Conservation (phyloP, 768 basidiomycete species). For the Kwoniella europaea region DNA sequence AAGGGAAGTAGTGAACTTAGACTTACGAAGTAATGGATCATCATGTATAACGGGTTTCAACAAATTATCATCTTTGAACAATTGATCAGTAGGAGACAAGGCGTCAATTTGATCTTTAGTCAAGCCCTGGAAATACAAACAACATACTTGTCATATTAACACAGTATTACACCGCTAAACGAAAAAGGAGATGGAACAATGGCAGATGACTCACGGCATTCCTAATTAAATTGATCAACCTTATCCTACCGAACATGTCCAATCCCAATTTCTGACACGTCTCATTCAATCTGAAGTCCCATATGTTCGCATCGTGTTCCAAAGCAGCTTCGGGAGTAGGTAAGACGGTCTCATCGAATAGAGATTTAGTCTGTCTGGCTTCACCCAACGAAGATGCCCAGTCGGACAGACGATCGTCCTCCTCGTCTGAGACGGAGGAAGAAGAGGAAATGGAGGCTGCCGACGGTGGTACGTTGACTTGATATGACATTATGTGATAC, state of each 20-base stretch:
- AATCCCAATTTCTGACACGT: conserved; percentile 56
- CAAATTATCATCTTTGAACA: conserved; percentile 77
- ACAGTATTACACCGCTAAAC: not conserved
- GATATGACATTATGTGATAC: conserved; percentile 22
- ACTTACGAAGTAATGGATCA: conserved; percentile 86
- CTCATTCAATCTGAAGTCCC: conserved; percentile 37
- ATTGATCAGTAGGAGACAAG: conserved; percentile 60
- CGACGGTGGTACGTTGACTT: conserved; percentile 15
- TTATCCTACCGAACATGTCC: conserved; percentile 78
- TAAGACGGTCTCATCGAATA: conserved; percentile 45
- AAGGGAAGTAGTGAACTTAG: not conserved
- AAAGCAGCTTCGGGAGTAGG: conserved; percentile 44
- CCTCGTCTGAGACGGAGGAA: conserved; percentile 21
- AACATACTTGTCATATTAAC: not conserved
- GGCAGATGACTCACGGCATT: conserved; percentile 53
- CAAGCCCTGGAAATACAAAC: conserved; percentile 7
- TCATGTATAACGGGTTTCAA: conserved; percentile 81
- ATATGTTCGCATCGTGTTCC: conserved; percentile 34
- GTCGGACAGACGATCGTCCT: conserved; percentile 44
- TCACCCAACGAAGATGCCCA: conserved; percentile 49
- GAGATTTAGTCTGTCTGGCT: conserved; percentile 38
- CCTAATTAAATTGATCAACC: conserved; percentile 85
- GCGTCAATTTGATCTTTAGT: conserved; percentile 24
- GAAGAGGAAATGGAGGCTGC: conserved; percentile 13
- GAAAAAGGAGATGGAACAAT: not conserved